phyloP scores from a whole-genome alignment of 1,284 basidiomycete species.

The Ganoderma leucocontextum region DNA sequence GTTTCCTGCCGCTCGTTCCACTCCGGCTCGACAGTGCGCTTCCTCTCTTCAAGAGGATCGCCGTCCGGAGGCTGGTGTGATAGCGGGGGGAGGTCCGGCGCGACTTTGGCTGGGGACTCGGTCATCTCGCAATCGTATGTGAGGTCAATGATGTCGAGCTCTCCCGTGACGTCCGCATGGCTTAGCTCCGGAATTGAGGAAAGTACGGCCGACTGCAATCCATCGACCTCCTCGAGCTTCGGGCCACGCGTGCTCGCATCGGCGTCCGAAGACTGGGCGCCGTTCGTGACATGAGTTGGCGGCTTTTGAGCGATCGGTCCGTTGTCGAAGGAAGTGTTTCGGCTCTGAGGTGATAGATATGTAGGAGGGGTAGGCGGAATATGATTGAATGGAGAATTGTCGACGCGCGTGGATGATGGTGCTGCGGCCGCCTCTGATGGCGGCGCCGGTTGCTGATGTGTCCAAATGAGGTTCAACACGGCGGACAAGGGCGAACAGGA shows the following conservation, averaged over 20 bases:
- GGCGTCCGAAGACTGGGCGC: too few species aligned
- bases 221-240: conserved; percentile 11
- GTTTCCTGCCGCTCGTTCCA: background rate
- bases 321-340: background rate
- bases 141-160: conserved; percentile 24
- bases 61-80: background rate
- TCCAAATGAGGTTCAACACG: conserved; percentile 1
- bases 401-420: background rate
- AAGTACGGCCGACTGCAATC: background rate
- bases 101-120: conserved; percentile 13
- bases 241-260: background rate
- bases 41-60: background rate
- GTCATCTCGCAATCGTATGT: conserved; percentile 5
- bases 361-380: background rate
- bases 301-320: background rate
- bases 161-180: conserved; percentile 1
- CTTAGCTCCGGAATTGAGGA: conserved; percentile 12
- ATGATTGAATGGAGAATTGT: background rate
- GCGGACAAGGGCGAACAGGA: background rate
- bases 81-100: conserved; percentile 9
- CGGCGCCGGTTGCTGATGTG: background rate
- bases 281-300: background rate
- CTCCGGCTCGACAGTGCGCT: conserved; percentile 7
- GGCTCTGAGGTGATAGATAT: background rate
- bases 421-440: conserved; percentile 1